A percentile compares a stretch with the other conserved stretches of the same genome.
Evolutionary conservation across 2,329 filamentous ascomycete species (phyloP).

Genomic region (Verticillium tricorpus): DNA sequence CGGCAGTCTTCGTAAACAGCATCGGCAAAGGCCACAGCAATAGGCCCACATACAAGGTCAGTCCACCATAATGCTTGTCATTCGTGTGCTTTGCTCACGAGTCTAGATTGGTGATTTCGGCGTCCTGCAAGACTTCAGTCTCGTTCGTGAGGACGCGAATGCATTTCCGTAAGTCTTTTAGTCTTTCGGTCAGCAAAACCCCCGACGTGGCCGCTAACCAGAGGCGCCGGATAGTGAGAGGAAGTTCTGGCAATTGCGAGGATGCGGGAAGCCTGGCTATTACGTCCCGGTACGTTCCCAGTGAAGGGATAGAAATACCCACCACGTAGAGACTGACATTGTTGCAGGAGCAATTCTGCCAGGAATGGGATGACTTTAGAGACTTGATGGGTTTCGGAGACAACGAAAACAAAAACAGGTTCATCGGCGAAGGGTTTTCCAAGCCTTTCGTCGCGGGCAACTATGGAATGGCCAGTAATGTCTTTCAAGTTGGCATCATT

Average conservation of each 20-base stretch:
- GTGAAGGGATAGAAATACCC: accelerated
- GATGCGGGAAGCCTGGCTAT: slow-evolving; percentile 3
- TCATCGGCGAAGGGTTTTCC: neutral
- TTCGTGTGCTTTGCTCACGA: neutral
- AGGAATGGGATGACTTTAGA: slow-evolving; percentile 10
- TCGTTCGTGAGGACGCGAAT: neutral
- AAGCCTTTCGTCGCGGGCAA: slow-evolving; percentile 13
- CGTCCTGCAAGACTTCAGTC: neutral
- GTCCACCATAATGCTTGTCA: neutral
- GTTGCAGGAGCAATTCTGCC: slow-evolving; percentile 13
- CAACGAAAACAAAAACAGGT: neutral
- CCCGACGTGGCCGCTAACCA: neutral
- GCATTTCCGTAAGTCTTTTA: neutral
- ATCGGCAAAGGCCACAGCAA: neutral
- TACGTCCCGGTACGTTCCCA: slow-evolving; percentile 6
- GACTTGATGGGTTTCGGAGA: neutral
- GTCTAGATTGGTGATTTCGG: neutral
- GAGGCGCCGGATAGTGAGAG: neutral
- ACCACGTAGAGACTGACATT: neutral
- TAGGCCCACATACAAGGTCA: neutral
- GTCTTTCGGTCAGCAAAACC: too few relatives aligned
- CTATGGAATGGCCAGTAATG: slow-evolving; percentile 14
- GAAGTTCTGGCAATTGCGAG: slow-evolving; percentile 7
- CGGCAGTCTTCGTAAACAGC: neutral
- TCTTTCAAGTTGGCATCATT: slow-evolving; percentile 13